Evolutionary conservation across 352 stramenopile species (phyloP).

Genomic region (Globisporangium carolinianum): DNA sequence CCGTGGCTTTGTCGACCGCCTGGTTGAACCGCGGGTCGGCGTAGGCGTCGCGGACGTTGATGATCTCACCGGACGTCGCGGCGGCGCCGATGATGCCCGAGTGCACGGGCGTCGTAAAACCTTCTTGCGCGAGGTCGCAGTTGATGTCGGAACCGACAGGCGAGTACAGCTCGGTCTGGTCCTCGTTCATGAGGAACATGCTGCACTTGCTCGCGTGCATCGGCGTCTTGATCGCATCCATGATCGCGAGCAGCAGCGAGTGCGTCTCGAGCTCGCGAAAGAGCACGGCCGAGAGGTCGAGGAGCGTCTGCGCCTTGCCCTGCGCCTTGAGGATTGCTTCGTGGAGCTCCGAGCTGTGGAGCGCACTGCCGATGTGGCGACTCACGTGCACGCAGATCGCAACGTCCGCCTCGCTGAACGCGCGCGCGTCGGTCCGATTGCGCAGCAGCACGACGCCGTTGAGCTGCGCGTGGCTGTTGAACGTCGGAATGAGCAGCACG

Average conservation of each 20-base stretch:
- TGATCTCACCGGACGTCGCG: conserved; percentile 51
- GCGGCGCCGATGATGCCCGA: conserved; percentile 52
- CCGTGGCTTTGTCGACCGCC: conserved; percentile 46
- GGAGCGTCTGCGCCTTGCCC: conserved; percentile 53
- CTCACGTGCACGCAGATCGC: conserved; percentile 48
- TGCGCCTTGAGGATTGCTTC: conserved; percentile 48
- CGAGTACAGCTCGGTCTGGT: conserved; percentile 50
- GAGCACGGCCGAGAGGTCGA: conserved; percentile 57
- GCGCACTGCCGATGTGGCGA: conserved; percentile 39
- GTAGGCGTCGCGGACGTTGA: conserved; percentile 78
- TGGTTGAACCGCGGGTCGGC: conserved; percentile 57
- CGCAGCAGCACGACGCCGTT: conserved; percentile 59
- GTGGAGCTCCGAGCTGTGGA: conserved; percentile 54
- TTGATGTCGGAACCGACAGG: conserved; percentile 36
- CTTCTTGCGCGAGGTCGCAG: conserved; percentile 30
- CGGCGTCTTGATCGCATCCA: conserved; percentile 44
- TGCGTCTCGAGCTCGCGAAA: conserved; percentile 62
- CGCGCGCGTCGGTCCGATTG: conserved; percentile 21
- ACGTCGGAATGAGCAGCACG: conserved; percentile 46
- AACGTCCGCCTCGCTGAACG: conserved; percentile 47
- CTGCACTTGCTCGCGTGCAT: conserved; percentile 49
- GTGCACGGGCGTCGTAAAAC: conserved; percentile 45
- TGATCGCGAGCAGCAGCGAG: conserved; percentile 42
- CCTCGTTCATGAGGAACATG: conserved; percentile 58
- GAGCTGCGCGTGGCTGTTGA: conserved; percentile 31